Evolutionary conservation across 768 basidiomycete species (phyloP), one percentile per base, ranked within the genome.

Genomic region (Pulveroboletus sp.): DNA sequence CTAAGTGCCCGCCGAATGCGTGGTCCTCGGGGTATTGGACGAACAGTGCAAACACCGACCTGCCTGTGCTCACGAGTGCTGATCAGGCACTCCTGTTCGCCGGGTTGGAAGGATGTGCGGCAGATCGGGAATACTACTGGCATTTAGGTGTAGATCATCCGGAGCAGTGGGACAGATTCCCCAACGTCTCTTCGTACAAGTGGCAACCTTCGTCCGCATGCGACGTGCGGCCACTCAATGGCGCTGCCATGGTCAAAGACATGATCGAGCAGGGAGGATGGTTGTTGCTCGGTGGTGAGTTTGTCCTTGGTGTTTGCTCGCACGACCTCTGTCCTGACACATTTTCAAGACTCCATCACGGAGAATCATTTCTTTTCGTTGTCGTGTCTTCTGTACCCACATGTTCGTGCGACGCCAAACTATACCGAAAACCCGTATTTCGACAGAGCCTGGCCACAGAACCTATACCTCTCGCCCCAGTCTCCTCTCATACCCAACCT

Each of bases 351-450:
- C 58, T 85, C 83, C 0, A 80, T 85, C 15, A 79, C 81, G 2
- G 85, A 87, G 60, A 81, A 80, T 54, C 83, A 86, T 62, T 86
- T 86, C 71, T 86, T 85, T 64, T 85, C 85, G 6, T 61, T 86
- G 1, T 85, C 83, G 0, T 86, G 85, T 58, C 57, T 77, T 37
- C 72, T 86, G 3, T 80, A 79, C 63, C 83, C 84, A 0, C 82
- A 86, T 58, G 83, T 86, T 33, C 73, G 73, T 32, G 84, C 83
- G 1, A 82, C 78, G 3, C 85, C 85, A 1, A 74, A 80, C 54
- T 85, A 84, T 55, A 75, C 71, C 36, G 69, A 70, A 31, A 76
- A 76, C 48, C 69, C 73, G 0, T 73, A 71, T 57, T 85, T 76
- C 54, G 84, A 86, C 61, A 76, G 83, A 39, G 80, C 73, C 0